These are phyloP conservation scores for Dipodascopsis uninucleata DNA, from an alignment of 805 yeast species.

Conservation along the genomic window DNA sequence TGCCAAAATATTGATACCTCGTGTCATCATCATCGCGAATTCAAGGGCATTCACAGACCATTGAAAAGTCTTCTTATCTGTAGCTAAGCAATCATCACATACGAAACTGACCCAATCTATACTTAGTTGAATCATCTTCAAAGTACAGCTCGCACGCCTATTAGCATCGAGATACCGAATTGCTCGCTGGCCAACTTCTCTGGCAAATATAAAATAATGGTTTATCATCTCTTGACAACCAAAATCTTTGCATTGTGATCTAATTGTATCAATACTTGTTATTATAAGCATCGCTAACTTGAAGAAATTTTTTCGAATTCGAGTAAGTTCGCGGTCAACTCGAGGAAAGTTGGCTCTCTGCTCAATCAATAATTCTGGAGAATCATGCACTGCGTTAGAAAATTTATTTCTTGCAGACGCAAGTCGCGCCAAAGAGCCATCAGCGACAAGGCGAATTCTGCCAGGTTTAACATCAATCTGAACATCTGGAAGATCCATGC, in stretches of 20 bases:
- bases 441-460: slow-evolving; percentile 61
- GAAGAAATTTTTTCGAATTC: slow-evolving; percentile 63
- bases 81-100: slow-evolving; percentile 91
- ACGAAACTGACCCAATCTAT: slow-evolving; percentile 90
- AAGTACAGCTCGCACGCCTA: slow-evolving; percentile 62
- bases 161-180: slow-evolving; percentile 55
- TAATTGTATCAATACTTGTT: slow-evolving; percentile 52
- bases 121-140: slow-evolving; percentile 68
- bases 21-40: slow-evolving; percentile 90
- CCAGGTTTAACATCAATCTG: slow-evolving; percentile 61
- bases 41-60: slow-evolving; percentile 97
- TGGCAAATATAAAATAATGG: slow-evolving; percentile 67
- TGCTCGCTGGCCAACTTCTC: slow-evolving; percentile 76
- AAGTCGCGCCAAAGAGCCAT: slow-evolving; percentile 60
- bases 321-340: slow-evolving; percentile 68
- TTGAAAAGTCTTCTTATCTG: slow-evolving; percentile 83
- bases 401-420: slow-evolving; percentile 56
- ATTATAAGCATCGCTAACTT: slow-evolving; percentile 63
- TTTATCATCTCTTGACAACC: slow-evolving; percentile 76
- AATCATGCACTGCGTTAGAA: slow-evolving; percentile 53
- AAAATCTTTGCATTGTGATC: slow-evolving; percentile 50
- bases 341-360: slow-evolving; percentile 66
- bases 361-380: slow-evolving; percentile 46
- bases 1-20: slow-evolving; percentile 82
- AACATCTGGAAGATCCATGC: slow-evolving; percentile 40